These are phyloP conservation scores for Coprinopsis marcescibilis DNA, from an alignment of 768 basidiomycete genomes.

Conservation along the genomic window DNA sequence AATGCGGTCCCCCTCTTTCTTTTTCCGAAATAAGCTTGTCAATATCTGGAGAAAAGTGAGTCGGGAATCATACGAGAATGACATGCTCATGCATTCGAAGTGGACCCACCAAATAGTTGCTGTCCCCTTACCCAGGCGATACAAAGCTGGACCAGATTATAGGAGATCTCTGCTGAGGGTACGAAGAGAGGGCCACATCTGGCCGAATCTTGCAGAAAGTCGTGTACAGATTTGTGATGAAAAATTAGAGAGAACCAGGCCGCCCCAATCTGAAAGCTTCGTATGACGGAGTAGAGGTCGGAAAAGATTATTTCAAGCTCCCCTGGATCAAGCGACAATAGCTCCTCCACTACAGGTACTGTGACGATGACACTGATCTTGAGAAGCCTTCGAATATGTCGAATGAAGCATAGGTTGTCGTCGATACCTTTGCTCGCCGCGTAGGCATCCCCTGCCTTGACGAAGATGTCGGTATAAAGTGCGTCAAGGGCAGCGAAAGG, in stretches of 20 bases:
- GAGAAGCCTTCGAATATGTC: neutral
- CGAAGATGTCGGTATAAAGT: neutral
- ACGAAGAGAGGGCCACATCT: neutral
- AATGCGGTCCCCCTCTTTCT: too few species aligned
- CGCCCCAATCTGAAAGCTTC: neutral
- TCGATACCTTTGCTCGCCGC: neutral
- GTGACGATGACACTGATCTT: neutral
- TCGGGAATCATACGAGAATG: too few species aligned
- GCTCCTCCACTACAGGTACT: neutral
- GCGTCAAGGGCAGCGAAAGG: neutral
- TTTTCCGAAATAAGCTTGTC: too few species aligned
- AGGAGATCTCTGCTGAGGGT: neutral
- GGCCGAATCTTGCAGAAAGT: neutral
- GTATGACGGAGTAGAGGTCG: neutral
- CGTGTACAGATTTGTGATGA: neutral
- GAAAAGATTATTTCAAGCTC: neutral
- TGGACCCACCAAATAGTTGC: too few species aligned
- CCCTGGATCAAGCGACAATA: neutral
- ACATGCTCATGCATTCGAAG: too few species aligned
- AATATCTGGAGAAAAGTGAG: too few species aligned
- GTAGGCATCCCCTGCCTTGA: neutral
- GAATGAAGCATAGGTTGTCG: neutral
- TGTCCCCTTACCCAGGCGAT: neutral
- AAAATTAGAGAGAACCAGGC: neutral
- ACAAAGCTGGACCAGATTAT: neutral